Evolutionary conservation across 2,329 filamentous ascomycete genomes (phyloP), one percentile per base, ranked within the genome.

Genomic region (Sclerotiophoma versabilis): DNA sequence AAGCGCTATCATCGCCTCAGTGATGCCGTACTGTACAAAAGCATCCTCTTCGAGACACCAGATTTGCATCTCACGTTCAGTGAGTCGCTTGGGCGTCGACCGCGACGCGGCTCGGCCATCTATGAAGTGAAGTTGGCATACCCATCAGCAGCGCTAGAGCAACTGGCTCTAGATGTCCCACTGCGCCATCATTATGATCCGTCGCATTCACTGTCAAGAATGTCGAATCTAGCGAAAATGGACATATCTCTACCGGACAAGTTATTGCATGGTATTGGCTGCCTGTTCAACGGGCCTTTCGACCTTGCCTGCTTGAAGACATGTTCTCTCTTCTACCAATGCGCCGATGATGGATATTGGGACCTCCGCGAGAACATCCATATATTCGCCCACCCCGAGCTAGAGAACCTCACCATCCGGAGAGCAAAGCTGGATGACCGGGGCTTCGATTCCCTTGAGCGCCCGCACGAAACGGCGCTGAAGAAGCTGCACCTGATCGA

Each of bases 351-450:
- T 33, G 63, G 59, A 4, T 72, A 72, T 50, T 72, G 69, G 69
- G 67, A 72, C 46, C 60, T 72, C 1, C 64, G 68, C 47, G 69
- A 72, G 46, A 72, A 72, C 52, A 72, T 72, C 25, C 69, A 72
- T 50, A 69, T 72, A n/a, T 72, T 72, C 33, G 66, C 68, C 2
- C 69, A 72, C 38, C 69, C 69, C 1, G 63, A 63, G 1, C 55
- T 72, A 9, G 68, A 72, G 37, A 60, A 33, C 6, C 49, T 72
- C 15, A 69, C 61, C n/a, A 66, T 72, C 36, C 60, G 62, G 19
- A 57, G 69, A 46, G 69, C 69, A 8, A 70, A 64, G 41, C 49
- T 72, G 17, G 69, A 72, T 41, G 69, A 72, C 20, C 57, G 66
- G 38, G 68, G 68, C 1, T 72, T 72, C 38, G 63, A 72, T 38